Base-by-base conservation (phyloP, 768 basidiomycete genomes). In the Tulasnella sp. region DNA sequence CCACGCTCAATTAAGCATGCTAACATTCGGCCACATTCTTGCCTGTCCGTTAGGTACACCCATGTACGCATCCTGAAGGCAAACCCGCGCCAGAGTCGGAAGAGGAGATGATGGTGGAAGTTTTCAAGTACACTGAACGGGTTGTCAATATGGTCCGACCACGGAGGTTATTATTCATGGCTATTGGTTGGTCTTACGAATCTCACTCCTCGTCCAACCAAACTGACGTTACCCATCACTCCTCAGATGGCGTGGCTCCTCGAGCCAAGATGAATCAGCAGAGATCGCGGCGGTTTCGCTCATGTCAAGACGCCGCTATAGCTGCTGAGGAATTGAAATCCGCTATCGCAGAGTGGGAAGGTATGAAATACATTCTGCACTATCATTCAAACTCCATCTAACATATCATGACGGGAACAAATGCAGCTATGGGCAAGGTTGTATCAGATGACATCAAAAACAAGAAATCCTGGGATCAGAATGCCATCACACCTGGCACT, bases 191-290 rank as follows among this genome's bases (percentile, higher is more conserved):
- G 82, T 73, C 29, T 24, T 23, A 23, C 27, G 7, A 19, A 21
- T 34, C 30, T 30, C 38, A 30, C 50, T 23, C 24, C n/a, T 15
- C 54, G 26, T 58, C 26, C 45, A 47, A 24, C 17, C 29, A 13
- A 34, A 32, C 48, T 29, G 21, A 34, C 30, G 8, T 1, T 4
- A 1, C 4, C 13, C 23, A 19, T 26, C 32, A 30, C 13, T 43
- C 27, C 5, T 27, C 58, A 95, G 94, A 98, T 68, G 95, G 95
- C 61, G 95, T 97, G 21, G 95, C 95, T 9, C 95, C 95, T 30
- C 84, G 95, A 67, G 96, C 96, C 42, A 99, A 99, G 75, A 99
- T 99, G 96, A 99, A 99, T 70, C 96, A 99, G 68, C 96, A 99
- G 70, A 90, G 96, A 9, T 92, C 93, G 15, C 80, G 96, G 65